Base-by-base conservation (phyloP, 116 monocot species). In the Papilionanthe hybrid region DNA sequence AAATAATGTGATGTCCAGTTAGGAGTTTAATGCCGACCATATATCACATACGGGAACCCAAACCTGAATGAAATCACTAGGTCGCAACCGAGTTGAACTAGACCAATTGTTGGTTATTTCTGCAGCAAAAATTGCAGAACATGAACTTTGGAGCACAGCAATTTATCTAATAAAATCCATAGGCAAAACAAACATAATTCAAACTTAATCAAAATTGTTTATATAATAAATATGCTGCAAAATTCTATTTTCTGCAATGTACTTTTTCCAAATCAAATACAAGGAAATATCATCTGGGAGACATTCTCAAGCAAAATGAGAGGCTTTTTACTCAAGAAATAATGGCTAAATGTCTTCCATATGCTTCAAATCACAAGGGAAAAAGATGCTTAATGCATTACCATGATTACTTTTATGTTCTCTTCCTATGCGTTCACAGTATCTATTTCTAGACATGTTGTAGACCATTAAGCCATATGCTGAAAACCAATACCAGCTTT, bases 321-420 rank as follows among this genome's bases (percentile, higher is more conserved):
- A 15, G 15, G 17, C 29, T 18, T 32, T 69, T 30, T 69, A 29
- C 37, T 12, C 15, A 17, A 25, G 32, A 69, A 69, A 66, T 25
- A 69, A 37, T 69, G 23, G 69, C 15, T 69, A 32, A 5, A 69
- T 13, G 32, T 1, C 3, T 37, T 15, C 5, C 23, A 69, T 32
- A 69, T 30, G 69, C 37, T 4, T 69, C 32, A 69, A 69, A 69
- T 69, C 32, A 29, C 17, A 30, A 7, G 53, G 4, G 37, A 69
- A 69, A 32, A 69, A 37, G 28, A 32, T 69, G 69, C 32, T 69
- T 37, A 75, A 28, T 53, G 37, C 71, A 53, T 84, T 89, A 93
- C 96, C 94, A 78, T 96, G 96, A 87, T 96, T 92, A 82, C 96
- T 93, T 92, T 96, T 96, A 86, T 96, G 96, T 82, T 93, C 96